phyloP scores from a whole-genome alignment of 805 yeast species.

The Priceomyces carsonii region DNA sequence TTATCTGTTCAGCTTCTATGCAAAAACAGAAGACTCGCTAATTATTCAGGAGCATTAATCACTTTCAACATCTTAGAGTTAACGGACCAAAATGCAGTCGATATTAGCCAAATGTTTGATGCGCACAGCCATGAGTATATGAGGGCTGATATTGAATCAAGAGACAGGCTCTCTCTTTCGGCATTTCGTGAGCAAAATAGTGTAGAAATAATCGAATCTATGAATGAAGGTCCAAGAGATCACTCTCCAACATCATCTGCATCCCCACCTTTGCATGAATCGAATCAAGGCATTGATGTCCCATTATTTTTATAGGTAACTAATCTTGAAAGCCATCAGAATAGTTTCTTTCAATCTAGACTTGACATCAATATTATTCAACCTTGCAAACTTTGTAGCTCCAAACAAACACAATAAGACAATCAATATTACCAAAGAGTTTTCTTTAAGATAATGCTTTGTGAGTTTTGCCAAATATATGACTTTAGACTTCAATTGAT shows the following conservation, averaged over 20 bases:
- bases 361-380: constrained; percentile 25
- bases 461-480: constrained; percentile 18
- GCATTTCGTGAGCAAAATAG: neutral
- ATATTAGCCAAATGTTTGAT: constrained; percentile 24
- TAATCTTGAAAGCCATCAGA: constrained; percentile 45
- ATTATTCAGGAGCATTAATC: constrained; percentile 38
- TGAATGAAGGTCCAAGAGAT: neutral
- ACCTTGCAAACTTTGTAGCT: constrained; percentile 20
- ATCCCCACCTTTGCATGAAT: constrained; percentile 11
- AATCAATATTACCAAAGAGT: constrained; percentile 28
- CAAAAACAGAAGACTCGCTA: constrained; percentile 25
- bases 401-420: constrained; percentile 21
- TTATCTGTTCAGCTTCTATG: constrained; percentile 40
- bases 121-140: constrained; percentile 26
- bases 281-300: constrained; percentile 45
- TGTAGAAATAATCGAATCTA: neutral
- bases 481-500: constrained; percentile 15
- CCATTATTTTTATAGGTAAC: constrained; percentile 44
- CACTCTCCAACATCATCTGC: neutral
- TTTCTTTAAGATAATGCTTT: constrained; percentile 23
- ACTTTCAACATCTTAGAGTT: constrained; percentile 42
- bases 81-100: constrained; percentile 13
- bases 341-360: constrained; percentile 37
- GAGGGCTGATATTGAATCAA: no score
- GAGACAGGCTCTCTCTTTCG: no score